These are phyloP conservation scores for Aspergillus eucalypticola DNA, from an alignment of 2,329 filamentous ascomycete genomes.

Conservation along the genomic window DNA sequence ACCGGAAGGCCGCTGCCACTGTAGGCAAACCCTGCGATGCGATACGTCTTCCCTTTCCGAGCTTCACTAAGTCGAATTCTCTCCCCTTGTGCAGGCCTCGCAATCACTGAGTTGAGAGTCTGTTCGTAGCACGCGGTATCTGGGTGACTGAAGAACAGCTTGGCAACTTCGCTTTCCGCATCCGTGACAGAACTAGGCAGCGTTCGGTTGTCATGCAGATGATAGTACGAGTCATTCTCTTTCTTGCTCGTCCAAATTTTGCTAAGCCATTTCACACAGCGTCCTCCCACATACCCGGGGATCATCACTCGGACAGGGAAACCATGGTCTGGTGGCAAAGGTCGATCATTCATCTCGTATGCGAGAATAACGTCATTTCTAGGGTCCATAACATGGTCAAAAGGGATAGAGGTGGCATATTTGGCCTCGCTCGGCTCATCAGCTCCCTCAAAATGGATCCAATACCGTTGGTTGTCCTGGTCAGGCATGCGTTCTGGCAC, in stretches of 20 bases:
- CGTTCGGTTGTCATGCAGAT: conserved; percentile 54
- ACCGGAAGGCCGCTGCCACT: conserved; percentile 54
- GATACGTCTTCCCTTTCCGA: conserved; percentile 44
- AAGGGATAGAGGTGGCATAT: conserved; percentile 51
- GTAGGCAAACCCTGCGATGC: conserved; percentile 52
- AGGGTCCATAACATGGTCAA: conserved; percentile 52
- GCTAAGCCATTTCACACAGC: conserved; percentile 47
- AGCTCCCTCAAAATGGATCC: conserved; percentile 54
- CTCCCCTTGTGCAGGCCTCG: conserved; percentile 50
- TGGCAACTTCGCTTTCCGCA: conserved; percentile 51
- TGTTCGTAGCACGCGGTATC: conserved; percentile 53
- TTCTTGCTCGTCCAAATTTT: conserved; percentile 44
- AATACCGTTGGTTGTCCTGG: conserved; percentile 29
- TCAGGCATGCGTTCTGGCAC: conserved; percentile 27
- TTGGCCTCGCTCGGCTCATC: conserved; percentile 51
- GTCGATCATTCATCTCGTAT: conserved; percentile 45
- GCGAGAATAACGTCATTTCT: conserved; percentile 52
- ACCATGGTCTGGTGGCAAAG: conserved; percentile 46
- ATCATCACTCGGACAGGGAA: conserved; percentile 46
- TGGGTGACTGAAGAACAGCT: conserved; percentile 51
- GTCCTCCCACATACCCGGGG: conserved; percentile 45
- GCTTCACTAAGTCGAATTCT: conserved; percentile 42
- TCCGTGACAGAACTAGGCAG: conserved; percentile 52
- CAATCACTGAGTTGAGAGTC: conserved; percentile 52
- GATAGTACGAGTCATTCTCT: conserved; percentile 48